Evolutionary conservation across 148 eudicot genomes (phyloP).

Genomic region (Arbutus unedo): DNA sequence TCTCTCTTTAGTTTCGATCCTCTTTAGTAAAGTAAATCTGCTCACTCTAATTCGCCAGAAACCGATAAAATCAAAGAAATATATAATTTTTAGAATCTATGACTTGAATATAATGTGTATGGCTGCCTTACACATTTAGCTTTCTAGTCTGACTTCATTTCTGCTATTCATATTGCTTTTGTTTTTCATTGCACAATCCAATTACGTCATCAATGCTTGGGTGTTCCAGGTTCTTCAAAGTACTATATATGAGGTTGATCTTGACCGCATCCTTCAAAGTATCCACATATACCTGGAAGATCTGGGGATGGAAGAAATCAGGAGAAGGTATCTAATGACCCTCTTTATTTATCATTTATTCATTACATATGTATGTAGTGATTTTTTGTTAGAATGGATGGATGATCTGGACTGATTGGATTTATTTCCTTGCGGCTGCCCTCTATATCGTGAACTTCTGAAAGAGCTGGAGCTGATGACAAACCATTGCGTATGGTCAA

Average conservation of each 20-base stretch:
- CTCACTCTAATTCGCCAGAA: not conserved
- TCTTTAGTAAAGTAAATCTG: not conserved
- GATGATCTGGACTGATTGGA: not conserved
- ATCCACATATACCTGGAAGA: slow-evolving; percentile 94
- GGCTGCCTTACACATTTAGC: not conserved
- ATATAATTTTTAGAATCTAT: not conserved
- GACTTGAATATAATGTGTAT: not conserved
- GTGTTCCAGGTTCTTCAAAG: slow-evolving; percentile 83
- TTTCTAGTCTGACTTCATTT: not conserved
- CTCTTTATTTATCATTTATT: not conserved
- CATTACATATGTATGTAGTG: not conserved
- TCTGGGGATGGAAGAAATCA: slow-evolving; percentile 96
- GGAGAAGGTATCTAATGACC: slow-evolving; percentile 65
- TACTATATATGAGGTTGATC: slow-evolving; percentile 89
- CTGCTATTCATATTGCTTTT: slow-evolving; percentile 1
- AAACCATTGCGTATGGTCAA: slow-evolving; percentile 97
- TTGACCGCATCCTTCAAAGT: slow-evolving; percentile 93
- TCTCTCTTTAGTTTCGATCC: not conserved
- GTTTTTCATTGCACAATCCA: not conserved
- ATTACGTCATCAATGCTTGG: slow-evolving; percentile 6
- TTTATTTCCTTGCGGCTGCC: slow-evolving; percentile 1
- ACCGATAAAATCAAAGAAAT: not conserved
- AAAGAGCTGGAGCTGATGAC: slow-evolving; percentile 98
- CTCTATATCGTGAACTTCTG: not conserved
- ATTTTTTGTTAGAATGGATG: not conserved